Percentiles rank a stretch among this genome's conserved stretches.
Evolutionary conservation across 2,329 filamentous ascomycete species (phyloP).

Genomic region (Penicillium nordicum): DNA sequence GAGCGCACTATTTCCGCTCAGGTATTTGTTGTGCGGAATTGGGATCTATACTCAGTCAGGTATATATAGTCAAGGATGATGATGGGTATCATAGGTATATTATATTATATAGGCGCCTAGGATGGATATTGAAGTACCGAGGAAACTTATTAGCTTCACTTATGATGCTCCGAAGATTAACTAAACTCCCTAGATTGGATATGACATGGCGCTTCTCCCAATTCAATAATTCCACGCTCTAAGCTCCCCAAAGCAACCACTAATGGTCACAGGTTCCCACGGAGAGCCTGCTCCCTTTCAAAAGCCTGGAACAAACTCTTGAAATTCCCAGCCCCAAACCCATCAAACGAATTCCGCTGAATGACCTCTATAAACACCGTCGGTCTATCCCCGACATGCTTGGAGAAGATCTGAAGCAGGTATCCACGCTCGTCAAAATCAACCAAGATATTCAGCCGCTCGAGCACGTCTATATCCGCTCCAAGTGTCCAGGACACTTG

Average conservation of each 20-base stretch:
- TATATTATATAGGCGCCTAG: background rate
- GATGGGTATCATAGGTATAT: background rate
- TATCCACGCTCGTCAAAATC: slow-evolving; percentile 92
- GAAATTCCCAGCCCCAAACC: slow-evolving; percentile 90
- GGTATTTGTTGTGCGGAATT: slow-evolving; percentile 3
- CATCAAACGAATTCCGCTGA: slow-evolving; percentile 79
- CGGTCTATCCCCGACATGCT: slow-evolving; percentile 85
- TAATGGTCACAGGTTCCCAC: slow-evolving; percentile 65
- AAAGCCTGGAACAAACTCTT: slow-evolving; percentile 91
- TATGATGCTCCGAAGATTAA: background rate
- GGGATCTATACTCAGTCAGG: no score
- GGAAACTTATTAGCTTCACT: background rate
- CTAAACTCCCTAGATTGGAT: background rate
- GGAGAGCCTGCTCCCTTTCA: slow-evolving; percentile 78
- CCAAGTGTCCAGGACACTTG: slow-evolving; percentile 55
- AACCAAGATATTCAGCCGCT: slow-evolving; percentile 76
- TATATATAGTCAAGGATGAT: background rate
- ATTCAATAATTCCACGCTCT: background rate
- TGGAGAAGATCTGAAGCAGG: slow-evolving; percentile 68
- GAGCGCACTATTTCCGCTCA: slow-evolving; percentile 6
- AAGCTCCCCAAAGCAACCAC: background rate
- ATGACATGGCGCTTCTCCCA: background rate
- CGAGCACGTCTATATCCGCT: slow-evolving; percentile 72
- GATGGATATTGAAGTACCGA: background rate
- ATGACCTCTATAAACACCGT: slow-evolving; percentile 95